A percentile compares a stretch with the other conserved stretches of the same genome.
Conservation (phyloP, 345 rosid species). For the Eucalyptus camaldulensis region DNA sequence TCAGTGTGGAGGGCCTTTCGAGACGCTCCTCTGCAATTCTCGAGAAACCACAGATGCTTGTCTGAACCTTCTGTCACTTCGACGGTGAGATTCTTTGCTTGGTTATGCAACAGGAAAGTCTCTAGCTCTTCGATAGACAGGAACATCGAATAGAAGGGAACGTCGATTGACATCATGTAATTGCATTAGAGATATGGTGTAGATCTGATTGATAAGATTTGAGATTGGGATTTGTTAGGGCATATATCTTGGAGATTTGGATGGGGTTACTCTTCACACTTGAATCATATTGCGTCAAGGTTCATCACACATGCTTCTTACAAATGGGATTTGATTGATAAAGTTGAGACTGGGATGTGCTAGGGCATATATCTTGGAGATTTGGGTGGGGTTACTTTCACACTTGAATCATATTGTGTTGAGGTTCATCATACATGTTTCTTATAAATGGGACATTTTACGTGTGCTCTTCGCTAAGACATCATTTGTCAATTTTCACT, state of each 20-base stretch:
- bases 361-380: background rate
- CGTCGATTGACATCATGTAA: background rate
- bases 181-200: background rate
- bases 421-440: background rate
- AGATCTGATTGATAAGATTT: background rate
- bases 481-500: background rate
- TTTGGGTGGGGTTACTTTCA: background rate
- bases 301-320: background rate
- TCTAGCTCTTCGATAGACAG: background rate
- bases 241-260: background rate
- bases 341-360: background rate
- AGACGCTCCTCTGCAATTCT: background rate
- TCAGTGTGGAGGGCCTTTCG: background rate
- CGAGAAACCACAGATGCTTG: background rate
- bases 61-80: background rate
- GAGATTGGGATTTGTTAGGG: background rate
- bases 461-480: fast-evolving
- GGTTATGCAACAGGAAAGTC: background rate
- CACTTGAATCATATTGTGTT: background rate
- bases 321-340: background rate
- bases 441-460: background rate
- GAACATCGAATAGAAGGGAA: background rate
- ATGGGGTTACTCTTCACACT: background rate
- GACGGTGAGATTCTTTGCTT: background rate
- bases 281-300: background rate